Base-by-base conservation (phyloP, 2,329 filamentous ascomycete species). In the Coniochaeta pulveracea region DNA sequence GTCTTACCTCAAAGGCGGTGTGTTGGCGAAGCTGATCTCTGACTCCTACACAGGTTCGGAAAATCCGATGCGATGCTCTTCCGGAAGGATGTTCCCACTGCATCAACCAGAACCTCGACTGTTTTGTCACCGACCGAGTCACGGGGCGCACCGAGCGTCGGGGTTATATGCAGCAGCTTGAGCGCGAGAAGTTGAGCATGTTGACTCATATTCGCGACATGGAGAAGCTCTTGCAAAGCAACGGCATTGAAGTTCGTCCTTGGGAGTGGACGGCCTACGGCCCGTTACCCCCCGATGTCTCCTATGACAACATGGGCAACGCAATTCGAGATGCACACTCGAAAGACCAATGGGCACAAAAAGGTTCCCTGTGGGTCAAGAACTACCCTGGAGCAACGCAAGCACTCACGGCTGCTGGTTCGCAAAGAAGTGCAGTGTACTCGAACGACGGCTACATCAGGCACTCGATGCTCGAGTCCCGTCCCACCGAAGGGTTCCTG, bases 111-210 rank as follows among this genome's bases (percentile, higher is more conserved):
- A 76, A 75, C 42, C 74, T 81, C 46, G 73, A 83, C 49, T 93
- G 85, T 59, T 79, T 74, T 57, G 86, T 86, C 34, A 93, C 85
- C 37, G 85, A 93, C 55, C 77, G 85, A 46, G 85, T 91, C 49
- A 88, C 83, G 4, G 83, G 85, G 37, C 78, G 81, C 41, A 84
- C 85, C 33, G 80, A 83, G 38, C 74, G 77, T 37, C 69, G 85
- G 46, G 85, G 85, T 34, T 85, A 89, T 48, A 66, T 83, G 42
- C 79, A 88, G 50, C 72, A 78, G 44, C 64, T 91, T 36, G 84
- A 93, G 55, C 68, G 71, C 39, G 76, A 86, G 48, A 78, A 80
- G 54, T 62, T 58, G n/a, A 69, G 69, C 44, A 71, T 89, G 60
- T 64, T 78, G 41, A 61, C 64, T 36, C 76, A 77, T 43, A 70